Base-by-base conservation (phyloP, 495 filamentous ascomycete species). In the Xylaria flabelliformis region DNA sequence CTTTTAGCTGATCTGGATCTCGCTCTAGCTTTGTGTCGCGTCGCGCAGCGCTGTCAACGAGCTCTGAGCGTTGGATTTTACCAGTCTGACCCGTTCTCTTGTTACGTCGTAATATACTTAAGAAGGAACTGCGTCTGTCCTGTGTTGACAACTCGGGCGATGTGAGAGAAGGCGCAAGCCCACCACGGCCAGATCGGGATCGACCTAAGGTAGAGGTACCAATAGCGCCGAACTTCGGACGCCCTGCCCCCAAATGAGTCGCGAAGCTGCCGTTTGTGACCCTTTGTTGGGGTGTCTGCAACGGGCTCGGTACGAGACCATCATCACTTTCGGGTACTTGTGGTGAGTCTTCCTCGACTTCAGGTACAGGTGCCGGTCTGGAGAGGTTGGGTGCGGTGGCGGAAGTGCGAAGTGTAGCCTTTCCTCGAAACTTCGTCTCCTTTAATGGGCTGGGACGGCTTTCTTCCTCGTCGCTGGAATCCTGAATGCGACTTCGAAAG, bases 401-500 rank as follows among this genome's bases (percentile, higher is more conserved):
- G 55, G 76, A 74, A 3, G 42, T 36, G 26, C 76, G 76, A 24
- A 75, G 71, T 58, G 76, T 72, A 21, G 66, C 73, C 44, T 55
- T 77, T 13, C 67, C 72, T 24, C 71, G 67, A 32, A 69, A 68
- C n/a, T 70, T 42, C 1, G 56, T n/a, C 24, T 72, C 69, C 17
- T 65, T 73, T 29, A 73, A 69, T 24, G 74, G 66, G 21, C 24
- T 70, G 39, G 80, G 79, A 32, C 70, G 67, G 21, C 72, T 66
- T 39, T 71, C 86, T 24, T 92, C 90, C 50, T 93, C 91, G 73
- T 94, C 92, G 76, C 93, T 94, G 1, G 92, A 95, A 71, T 94
- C 91, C n/a, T 88, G 90, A 75, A 94, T 94, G 3, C 93, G 90
- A 76, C 92, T 94, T 46, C 82, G 84, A 76, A 91, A 92, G 1